Evolutionary conservation across 441 rosid genomes (phyloP).

Genomic region (Metrosideros polymorpha): DNA sequence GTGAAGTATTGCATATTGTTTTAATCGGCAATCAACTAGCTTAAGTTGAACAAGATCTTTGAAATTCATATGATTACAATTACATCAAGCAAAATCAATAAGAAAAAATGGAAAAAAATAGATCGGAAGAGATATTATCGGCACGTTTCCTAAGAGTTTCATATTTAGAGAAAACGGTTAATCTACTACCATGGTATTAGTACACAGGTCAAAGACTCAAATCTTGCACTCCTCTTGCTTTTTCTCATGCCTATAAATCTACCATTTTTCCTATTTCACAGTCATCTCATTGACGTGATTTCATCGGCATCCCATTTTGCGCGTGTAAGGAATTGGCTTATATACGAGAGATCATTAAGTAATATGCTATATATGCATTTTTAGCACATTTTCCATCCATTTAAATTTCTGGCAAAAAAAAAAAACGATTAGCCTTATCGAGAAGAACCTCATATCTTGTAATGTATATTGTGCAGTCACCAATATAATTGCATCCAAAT

Average conservation of each 20-base stretch:
- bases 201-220: background rate
- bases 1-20: background rate
- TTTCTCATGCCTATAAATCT: background rate
- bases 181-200: background rate
- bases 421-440: background rate
- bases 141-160: background rate
- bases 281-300: background rate
- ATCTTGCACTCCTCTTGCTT: background rate
- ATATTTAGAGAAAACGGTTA: background rate
- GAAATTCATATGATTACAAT: background rate
- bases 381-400: background rate
- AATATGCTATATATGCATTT: background rate
- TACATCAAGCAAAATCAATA: background rate
- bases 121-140: no score
- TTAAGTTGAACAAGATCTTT: background rate
- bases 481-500: background rate
- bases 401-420: background rate
- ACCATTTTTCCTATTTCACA: background rate
- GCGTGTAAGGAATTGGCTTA: background rate
- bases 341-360: background rate
- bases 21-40: background rate
- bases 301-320: background rate
- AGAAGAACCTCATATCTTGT: background rate
- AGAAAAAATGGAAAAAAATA: background rate
- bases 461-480: background rate